Conservation (phyloP, 352 stramenopile species). For the Phytophthora hibernalis region DNA sequence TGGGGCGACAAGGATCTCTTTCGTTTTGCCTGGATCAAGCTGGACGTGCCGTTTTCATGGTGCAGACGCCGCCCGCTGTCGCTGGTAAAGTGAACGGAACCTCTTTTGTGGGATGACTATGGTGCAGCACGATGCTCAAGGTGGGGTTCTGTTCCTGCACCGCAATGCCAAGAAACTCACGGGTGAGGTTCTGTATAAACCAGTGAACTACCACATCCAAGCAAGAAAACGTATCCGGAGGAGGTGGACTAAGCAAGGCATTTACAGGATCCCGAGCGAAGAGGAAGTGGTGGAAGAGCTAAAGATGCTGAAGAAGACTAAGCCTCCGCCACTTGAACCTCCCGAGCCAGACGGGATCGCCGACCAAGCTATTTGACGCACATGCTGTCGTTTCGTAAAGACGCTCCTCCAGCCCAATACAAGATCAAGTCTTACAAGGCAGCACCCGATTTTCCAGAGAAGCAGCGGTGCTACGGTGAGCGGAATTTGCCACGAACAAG, state of each 20-base stretch:
- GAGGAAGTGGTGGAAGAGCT: constrained; percentile 29
- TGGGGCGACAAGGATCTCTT: constrained; percentile 73
- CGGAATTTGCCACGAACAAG: constrained; percentile 27
- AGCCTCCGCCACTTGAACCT: constrained; percentile 24
- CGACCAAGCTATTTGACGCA: constrained; percentile 69
- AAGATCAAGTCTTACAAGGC: constrained; percentile 60
- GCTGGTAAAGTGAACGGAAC: constrained; percentile 38
- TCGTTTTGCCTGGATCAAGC: constrained; percentile 64
- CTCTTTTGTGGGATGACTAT: constrained; percentile 48
- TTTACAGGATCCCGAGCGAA: constrained; percentile 21
- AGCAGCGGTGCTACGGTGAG: constrained; percentile 67
- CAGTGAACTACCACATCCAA: constrained; percentile 31
- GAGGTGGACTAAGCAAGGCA: constrained; percentile 29
- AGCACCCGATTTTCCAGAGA: constrained; percentile 36
- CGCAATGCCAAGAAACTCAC: constrained; percentile 60
- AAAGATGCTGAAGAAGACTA: constrained; percentile 25
- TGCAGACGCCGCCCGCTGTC: constrained; percentile 46
- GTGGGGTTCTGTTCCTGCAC: constrained; percentile 56
- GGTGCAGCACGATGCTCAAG: constrained; percentile 43
- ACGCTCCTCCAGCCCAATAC: constrained; percentile 41
- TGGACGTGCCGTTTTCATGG: constrained; percentile 56
- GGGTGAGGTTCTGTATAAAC: constrained; percentile 30
- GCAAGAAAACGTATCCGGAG: constrained; percentile 29
- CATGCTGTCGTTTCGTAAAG: constrained; percentile 61
- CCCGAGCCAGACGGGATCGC: constrained; percentile 32